phyloP scores from a whole-genome alignment of 2,329 filamentous ascomycete genomes.

The Tolypocladium sp. region DNA sequence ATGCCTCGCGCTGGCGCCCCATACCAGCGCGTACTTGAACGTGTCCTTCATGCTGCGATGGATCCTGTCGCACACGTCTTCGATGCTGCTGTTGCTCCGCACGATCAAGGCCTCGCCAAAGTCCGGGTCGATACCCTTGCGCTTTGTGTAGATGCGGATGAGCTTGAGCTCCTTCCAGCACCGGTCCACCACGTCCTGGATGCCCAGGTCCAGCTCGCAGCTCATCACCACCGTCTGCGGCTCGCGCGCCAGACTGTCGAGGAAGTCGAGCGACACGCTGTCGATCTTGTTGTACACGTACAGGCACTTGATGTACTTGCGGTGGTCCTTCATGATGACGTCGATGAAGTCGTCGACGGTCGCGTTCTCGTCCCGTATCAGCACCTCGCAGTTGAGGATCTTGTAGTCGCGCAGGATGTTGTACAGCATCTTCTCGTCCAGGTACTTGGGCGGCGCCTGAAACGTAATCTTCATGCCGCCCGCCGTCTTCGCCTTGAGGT shows the following conservation, averaged over 20 bases:
- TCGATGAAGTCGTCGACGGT: conserved; percentile 99
- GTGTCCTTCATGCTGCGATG: conserved; percentile 94
- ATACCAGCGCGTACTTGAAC: conserved; percentile 97
- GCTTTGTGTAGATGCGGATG: conserved; percentile 93
- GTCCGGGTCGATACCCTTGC: conserved; percentile 82
- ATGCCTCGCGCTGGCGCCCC: conserved; percentile 93
- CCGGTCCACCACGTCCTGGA: conserved; percentile 85
- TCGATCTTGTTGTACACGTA: conserved; percentile 99
- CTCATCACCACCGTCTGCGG: conserved; percentile 94
- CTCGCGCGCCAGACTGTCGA: conserved; percentile 86
- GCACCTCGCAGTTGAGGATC: conserved; percentile 93
- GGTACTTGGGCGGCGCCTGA: conserved; percentile 72
- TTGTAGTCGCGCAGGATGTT: conserved; percentile 98
- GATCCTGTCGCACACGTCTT: conserved; percentile 94
- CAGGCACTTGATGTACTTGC: conserved; percentile 90
- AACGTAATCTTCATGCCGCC: conserved; percentile 99
- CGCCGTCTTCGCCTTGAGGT: conserved; percentile 89
- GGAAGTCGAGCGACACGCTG: conserved; percentile 82
- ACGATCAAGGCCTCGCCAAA: conserved; percentile 93
- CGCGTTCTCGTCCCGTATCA: conserved; percentile 87
- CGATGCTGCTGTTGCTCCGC: conserved; percentile 75
- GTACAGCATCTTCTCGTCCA: conserved; percentile 97
- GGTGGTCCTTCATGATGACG: conserved; percentile 97
- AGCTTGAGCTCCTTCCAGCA: conserved; percentile 90
- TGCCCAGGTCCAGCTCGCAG: conserved; percentile 89